phyloP scores from a whole-genome alignment of 2,329 filamentous ascomycete genomes.

The Alternaria angustiovoidea region DNA sequence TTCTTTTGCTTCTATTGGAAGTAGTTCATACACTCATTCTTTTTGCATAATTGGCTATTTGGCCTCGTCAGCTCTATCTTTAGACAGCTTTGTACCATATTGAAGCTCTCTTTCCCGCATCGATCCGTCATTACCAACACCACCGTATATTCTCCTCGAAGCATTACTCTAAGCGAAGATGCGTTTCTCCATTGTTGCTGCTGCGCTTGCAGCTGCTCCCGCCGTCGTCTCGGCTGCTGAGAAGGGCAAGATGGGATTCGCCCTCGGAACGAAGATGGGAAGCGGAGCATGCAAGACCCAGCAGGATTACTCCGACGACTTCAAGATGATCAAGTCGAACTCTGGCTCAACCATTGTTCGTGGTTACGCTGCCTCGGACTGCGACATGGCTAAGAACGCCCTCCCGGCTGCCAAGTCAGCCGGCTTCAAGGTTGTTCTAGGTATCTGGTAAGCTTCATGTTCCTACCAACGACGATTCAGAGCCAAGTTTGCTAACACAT shows the following conservation, averaged over 20 bases:
- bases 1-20: slow-evolving; percentile 29
- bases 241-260: slow-evolving; percentile 68
- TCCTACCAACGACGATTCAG: neutral
- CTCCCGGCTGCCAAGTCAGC: slow-evolving; percentile 71
- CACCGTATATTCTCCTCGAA: neutral
- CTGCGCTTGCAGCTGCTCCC: slow-evolving; percentile 52
- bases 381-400: slow-evolving; percentile 68
- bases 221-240: slow-evolving; percentile 58
- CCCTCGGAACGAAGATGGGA: slow-evolving; percentile 70
- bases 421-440: slow-evolving; percentile 73
- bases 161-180: slow-evolving; percentile 30
- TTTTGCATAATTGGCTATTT: slow-evolving; percentile 4
- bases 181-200: slow-evolving; percentile 46
- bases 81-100: neutral
- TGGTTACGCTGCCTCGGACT: slow-evolving; percentile 72
- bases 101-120: neutral
- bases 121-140: neutral
- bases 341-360: slow-evolving; percentile 66
- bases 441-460: slow-evolving; percentile 66
- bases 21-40: slow-evolving; percentile 22
- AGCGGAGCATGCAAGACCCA: slow-evolving; percentile 68
- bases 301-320: slow-evolving; percentile 71
- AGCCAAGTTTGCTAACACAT: neutral
- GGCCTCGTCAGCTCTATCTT: neutral
- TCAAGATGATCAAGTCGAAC: slow-evolving; percentile 64